phyloP scores from a whole-genome alignment of 164 flowering plant species.

The Sextonia rubra region DNA sequence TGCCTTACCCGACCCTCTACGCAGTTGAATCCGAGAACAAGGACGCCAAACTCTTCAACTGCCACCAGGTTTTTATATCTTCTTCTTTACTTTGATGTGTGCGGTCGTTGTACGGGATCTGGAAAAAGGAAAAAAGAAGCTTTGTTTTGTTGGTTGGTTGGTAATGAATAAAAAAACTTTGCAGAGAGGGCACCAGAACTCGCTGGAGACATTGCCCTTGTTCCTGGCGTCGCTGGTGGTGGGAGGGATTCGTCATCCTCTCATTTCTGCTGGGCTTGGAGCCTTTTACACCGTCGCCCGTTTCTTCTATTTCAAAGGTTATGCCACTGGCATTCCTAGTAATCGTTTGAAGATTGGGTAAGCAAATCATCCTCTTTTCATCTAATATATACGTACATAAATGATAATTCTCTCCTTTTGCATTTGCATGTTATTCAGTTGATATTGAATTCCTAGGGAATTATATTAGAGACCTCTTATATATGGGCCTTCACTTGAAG shows the following conservation, averaged over 20 bases:
- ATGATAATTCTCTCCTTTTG: too few relatives aligned
- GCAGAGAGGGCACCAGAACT: constrained; percentile 92
- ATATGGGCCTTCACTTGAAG: too few relatives aligned
- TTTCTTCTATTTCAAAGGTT: constrained; percentile 75
- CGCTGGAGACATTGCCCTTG: constrained; percentile 76
- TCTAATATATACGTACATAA: too few relatives aligned
- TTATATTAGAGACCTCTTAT: too few relatives aligned
- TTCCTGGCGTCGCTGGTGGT: constrained; percentile 58
- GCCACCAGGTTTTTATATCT: constrained; percentile 59
- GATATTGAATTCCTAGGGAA: too few relatives aligned
- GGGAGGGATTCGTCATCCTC: constrained; percentile 73
- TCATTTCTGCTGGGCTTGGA: constrained; percentile 50
- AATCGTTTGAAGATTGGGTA: constrained; percentile 65
- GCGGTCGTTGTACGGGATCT: too few relatives aligned
- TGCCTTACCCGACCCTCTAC: constrained; percentile 64
- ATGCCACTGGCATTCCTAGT: constrained; percentile 66
- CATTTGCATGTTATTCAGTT: too few relatives aligned
- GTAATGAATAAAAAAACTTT: neutral
- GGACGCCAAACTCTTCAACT: constrained; percentile 84
- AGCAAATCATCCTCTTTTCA: too few relatives aligned
- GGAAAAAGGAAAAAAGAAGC: neutral
- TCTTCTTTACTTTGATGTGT: constrained; percentile 1
- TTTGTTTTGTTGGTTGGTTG: neutral
- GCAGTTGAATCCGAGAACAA: constrained; percentile 84
- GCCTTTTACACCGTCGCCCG: constrained; percentile 44